Conservation (phyloP, 1,284 basidiomycete species). For the Austroboletus olivaceoglutinosus region DNA sequence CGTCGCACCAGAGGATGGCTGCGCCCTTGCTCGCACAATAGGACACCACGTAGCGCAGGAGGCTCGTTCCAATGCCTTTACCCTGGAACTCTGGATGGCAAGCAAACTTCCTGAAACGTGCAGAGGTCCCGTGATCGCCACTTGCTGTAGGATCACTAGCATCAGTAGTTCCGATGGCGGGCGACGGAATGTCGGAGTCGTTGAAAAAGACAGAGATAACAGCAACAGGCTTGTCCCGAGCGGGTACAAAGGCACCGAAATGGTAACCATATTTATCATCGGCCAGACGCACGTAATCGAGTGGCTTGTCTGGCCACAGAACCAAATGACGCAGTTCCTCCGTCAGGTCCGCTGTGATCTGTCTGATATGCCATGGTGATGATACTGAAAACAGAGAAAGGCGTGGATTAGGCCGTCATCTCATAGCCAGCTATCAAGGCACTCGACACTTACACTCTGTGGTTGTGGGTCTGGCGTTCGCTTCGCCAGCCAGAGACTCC, state of each 20-base stretch:
- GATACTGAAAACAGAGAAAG: background rate
- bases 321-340: constrained; percentile 54
- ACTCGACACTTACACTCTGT: constrained; percentile 17
- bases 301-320: constrained; percentile 53
- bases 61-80: constrained; percentile 50
- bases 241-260: constrained; percentile 50
- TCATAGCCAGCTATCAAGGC: background rate
- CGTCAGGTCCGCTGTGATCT: constrained; percentile 43
- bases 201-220: constrained; percentile 54
- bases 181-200: constrained; percentile 38
- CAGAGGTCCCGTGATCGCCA: constrained; percentile 20
- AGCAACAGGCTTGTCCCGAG: constrained; percentile 38
- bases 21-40: constrained; percentile 40
- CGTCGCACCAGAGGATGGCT: constrained; percentile 55
- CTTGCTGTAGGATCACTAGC: constrained; percentile 1
- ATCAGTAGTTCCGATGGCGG: constrained; percentile 18
- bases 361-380: constrained; percentile 15
- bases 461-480: background rate
- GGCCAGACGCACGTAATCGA: constrained; percentile 49
- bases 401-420: background rate
- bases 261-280: constrained; percentile 52
- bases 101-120: constrained; percentile 63
- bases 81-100: constrained; percentile 47
- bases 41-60: constrained; percentile 44
- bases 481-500: constrained; percentile 8